A percentile compares a stretch with the other conserved stretches of the same genome.
Evolutionary conservation across 345 rosid species (phyloP).

Genomic region (Syzygium jambos): DNA sequence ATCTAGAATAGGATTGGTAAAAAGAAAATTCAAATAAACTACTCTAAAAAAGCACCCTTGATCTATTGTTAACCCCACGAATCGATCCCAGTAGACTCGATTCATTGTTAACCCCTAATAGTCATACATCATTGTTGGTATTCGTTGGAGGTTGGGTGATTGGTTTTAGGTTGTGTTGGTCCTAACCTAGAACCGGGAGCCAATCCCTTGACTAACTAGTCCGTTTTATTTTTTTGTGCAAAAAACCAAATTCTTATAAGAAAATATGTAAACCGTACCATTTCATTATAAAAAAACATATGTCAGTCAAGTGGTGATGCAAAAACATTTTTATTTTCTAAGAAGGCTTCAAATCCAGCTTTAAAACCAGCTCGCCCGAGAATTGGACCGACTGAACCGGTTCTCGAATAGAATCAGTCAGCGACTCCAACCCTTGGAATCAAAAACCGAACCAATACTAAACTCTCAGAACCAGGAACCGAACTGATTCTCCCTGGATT

Average conservation of each 20-base stretch:
- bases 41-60: not conserved
- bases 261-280: not conserved
- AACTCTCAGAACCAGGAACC: not conserved
- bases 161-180: not conserved
- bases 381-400: not conserved
- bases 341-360: not conserved
- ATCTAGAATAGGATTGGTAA: not conserved
- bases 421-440: not conserved
- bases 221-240: too few species aligned
- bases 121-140: too few species aligned
- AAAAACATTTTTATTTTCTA: not conserved
- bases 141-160: not conserved
- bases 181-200: not conserved
- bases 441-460: fast-evolving
- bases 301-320: too few species aligned
- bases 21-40: not conserved
- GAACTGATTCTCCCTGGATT: not conserved
- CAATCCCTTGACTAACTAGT: too few species aligned
- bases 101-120: too few species aligned
- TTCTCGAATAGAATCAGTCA: not conserved
- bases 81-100: too few species aligned
- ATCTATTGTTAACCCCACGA: not conserved
- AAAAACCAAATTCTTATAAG: not conserved
- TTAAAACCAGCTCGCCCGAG: not conserved
- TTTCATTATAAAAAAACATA: not conserved